Evolutionary conservation across 345 rosid species (phyloP), one percentile per base, ranked within the genome.

Genomic region (Euphorbia tirucalli): DNA sequence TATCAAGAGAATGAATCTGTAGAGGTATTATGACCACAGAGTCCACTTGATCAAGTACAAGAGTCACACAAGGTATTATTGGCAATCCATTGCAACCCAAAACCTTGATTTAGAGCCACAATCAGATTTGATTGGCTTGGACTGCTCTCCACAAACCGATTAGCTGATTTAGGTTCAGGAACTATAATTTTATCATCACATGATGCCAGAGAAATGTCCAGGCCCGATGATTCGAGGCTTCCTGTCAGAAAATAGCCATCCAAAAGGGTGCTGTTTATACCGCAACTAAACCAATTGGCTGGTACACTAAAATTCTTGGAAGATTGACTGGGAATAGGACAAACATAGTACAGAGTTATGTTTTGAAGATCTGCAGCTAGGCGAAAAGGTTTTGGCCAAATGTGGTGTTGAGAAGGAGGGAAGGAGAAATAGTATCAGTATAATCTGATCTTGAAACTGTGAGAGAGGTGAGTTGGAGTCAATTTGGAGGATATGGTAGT

Each of bases 401-500:
- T 3, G 73, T 2, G 1, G 43, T 64, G 76, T 76, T 61, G 28
- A 0, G 0, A 0, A 43, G 70, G 6, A 7, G 0, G 3, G 13
- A 0, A 0, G 83, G 80, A 76, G 89, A 86, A 0, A 57, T 1
- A 48, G 0, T 0, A 0, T 31, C 3, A 0, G 21, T 0, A 49
- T 76, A 86, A 48, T 88, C 85, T 0, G 24, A 8, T 70, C 87
- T 83, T 0, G 74, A 69, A 0, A 77, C 68, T 15, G 0, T 19
- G 18, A 90, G 58, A 49, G 21, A 13, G 66, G 1, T 2, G 75
- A 18, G 0, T 0, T 0, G 32, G 1, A 62, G 7, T 58, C 11
- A 7, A 73, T n/a, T 0, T 3, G 13, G 0, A 79, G 73, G 61
- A 90, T 74, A 31, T 39, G 78, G 52, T 69, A 85, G 11, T 30